A percentile compares a stretch with the other conserved stretches of the same genome.
Conservation (phyloP, 2,329 filamentous ascomycete genomes). For the Colletotrichum phormii region DNA sequence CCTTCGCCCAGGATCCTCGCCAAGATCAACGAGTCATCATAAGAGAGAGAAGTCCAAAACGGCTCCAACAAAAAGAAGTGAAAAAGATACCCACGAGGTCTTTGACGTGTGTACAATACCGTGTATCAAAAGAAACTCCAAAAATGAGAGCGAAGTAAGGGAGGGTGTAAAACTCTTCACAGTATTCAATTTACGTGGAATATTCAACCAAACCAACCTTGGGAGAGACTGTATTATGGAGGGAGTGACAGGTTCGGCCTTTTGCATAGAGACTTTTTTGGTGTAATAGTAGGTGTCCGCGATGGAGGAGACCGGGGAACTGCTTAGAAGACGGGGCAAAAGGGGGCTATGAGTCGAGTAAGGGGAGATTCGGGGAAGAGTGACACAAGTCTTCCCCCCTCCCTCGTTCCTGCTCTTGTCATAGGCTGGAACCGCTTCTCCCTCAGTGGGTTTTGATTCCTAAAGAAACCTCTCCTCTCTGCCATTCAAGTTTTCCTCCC, state of each 20-base stretch:
- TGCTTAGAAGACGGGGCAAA: not conserved
- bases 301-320: not conserved
- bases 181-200: not conserved
- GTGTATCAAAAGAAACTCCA: constrained; percentile 44
- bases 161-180: not conserved
- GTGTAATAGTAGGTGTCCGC: not conserved
- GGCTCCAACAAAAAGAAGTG: constrained; percentile 40
- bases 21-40: constrained; percentile 91
- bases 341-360: not conserved
- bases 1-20: constrained; percentile 79
- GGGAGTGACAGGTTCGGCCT: not conserved
- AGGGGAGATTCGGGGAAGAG: not conserved
- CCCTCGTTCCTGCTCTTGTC: not conserved
- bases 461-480: constrained; percentile 27
- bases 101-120: constrained; percentile 41
- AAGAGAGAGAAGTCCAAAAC: not conserved
- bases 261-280: constrained; percentile 8
- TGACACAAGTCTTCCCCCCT: not conserved
- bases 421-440: not conserved
- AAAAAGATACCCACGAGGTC: constrained; percentile 37
- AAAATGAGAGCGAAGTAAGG: constrained; percentile 5
- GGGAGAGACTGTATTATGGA: not conserved
- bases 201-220: not conserved
- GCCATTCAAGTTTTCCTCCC: not conserved
- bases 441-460: constrained; percentile 7